Evolutionary conservation across 768 basidiomycete species (phyloP), one percentile per base, ranked within the genome.

Genomic region (Hemileccinum impolitum): DNA sequence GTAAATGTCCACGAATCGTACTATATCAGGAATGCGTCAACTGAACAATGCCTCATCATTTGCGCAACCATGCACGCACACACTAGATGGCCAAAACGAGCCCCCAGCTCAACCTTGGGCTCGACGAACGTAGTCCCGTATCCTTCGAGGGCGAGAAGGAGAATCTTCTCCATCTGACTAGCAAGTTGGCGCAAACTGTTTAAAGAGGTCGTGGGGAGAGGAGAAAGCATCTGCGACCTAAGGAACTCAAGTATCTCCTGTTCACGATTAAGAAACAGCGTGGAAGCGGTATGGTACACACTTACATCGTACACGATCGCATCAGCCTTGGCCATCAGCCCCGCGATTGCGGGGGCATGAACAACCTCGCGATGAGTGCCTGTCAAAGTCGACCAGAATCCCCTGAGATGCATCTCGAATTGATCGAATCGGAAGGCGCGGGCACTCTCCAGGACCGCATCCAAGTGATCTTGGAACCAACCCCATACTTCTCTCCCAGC

Each of bases 401-500:
- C 79, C 40, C 91, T 81, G 38, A 93, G 69, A 60, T 90, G 81
- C 72, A 91, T 80, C 67, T 94, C 91, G 61, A 93, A 93, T 67
- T 91, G 87, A 68, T 94, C 92, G 58, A 92, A 89, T 34, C 90
- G 78, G 73, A 85, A 87, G 15, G 79, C 72, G 47, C 87, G 74
- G 37, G 92, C 81, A 58, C 80, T 85, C 56, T 91, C 88, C 28
- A 93, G 70, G 40, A 94, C 75, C 1, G 84, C 74, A 68, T 94
- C 90, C 52, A 93, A 75, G 72, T 95, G 93, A 49, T 91, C 87
- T 66, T 89, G 86, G 75, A 95, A 95, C 85, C 89, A 90, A 26
- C 75, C 78, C 93, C 93, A 95, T 6, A 91, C 87, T 66, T 90
- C 89, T 56, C 87, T 81, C 25, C 88, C 91, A 52, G 85, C 84